Base-by-base conservation (phyloP, 2,329 filamentous ascomycete genomes). In the Cordyceps cateniannulata region DNA sequence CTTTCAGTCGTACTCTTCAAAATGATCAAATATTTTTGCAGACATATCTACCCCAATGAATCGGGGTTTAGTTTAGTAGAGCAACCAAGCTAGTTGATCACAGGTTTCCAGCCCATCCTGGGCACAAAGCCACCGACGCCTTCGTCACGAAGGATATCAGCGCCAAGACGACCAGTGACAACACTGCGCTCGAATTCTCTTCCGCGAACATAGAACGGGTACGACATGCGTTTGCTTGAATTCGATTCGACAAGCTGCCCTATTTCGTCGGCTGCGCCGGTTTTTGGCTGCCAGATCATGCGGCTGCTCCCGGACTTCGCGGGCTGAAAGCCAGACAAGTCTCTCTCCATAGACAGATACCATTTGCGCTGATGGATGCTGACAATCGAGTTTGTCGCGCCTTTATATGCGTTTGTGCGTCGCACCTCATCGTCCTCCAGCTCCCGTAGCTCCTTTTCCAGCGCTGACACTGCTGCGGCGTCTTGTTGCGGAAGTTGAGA, bases 281-380 rank as follows among this genome's bases (percentile, higher is more conserved):
- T 45, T 24, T 63, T 16, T 20, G 59, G 2, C 27, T 61, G 62
- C 65, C 68, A 63, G 2, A 60, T 7, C 27, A 62, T 29, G 27
- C 63, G 62, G 14, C 62, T 63, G 18, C 61, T 63, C 64, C 69
- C 55, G 68, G 68, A 24, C 68, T 69, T 66, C 72, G 73, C n/a
- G 5, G 44, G 27, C 18, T 71, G 69, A 60, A 90, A 88, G 5
- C 86, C 86, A 54, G 81, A 85, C 5, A 77, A 80, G 27, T 68
- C 69, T 14, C 84, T 77, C 66, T 90, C 87, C 1, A 90, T 74
- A 12, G 81, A 82, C 20, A 89, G 66, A 62, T 83, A 88, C 88
- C 86, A 90, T 47, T 78, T 77, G 5, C 87, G 79, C 69, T 90
- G 86, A 66, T 90, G 82, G 4, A 90, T 75, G 42, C 86, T 89